Evolutionary conservation across 2,329 filamentous ascomycete genomes (phyloP), one percentile per base, ranked within the genome.

Genomic region (Exophiala calicioides): DNA sequence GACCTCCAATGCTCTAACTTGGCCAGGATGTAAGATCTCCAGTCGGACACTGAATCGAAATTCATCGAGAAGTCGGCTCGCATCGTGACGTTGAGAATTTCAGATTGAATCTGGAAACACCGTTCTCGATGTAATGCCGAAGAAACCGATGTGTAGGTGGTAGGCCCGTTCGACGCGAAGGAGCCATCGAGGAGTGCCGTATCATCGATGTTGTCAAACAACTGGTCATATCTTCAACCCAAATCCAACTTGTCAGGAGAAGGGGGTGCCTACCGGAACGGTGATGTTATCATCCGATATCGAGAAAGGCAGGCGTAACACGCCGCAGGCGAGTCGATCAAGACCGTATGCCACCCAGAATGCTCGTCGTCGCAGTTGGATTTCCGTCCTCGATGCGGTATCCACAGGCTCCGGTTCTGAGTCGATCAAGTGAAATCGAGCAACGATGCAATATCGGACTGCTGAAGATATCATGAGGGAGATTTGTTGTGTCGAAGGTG

Each of bases 311-410:
- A 56, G 59, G 59, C 39, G 32, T 62, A 68, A 68, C 61, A 60
- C 66, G 65, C 66, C 58, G 58, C 60, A 68, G 68, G 65, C 65
- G 5, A 50, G 50, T 13, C 54, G 52, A 19, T 65, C 61, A n/a
- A 64, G 48, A 15, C 55, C 56, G 21, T 65, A 60, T 5, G 60
- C 57, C 13, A 52, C 49, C 61, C 62, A 65, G 23, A 64, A 65
- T 4, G 47, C 53, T 26, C 62, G 47, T 36, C 59, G 60, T 9
- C 54, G 47, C 49, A 63, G 55, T 33, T 65, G 56, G 10, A 50
- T 37, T 7, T 52, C 41, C 13, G 29, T 13, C 8, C 31, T 6
- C 8, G 31, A n/a, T 2, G 20, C 34, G 13, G 32, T 15, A 19
- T 44, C 41, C 5, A 36, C 13, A 2, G 41, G 19, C 21, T 44